A percentile compares a stretch with the other conserved stretches of the same genome.
phyloP scores from a whole-genome alignment of 2,329 filamentous ascomycete genomes.

The Zasmidium angulare region DNA sequence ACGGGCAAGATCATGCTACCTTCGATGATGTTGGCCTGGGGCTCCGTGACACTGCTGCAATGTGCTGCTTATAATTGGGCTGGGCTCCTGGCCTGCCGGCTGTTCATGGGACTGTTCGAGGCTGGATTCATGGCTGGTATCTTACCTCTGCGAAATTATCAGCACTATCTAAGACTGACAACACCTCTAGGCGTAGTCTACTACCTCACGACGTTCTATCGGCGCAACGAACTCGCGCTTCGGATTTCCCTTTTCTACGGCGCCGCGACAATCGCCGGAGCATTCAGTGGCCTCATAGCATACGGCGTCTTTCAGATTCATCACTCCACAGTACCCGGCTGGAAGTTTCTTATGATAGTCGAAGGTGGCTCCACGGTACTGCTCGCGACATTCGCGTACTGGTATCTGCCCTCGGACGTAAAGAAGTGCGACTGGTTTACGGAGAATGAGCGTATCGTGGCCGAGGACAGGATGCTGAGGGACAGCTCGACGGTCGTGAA shows the following conservation, averaged over 20 bases:
- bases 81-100: conserved; percentile 66
- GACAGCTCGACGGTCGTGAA: conserved; percentile 69
- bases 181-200: conserved; percentile 65
- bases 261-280: conserved; percentile 70
- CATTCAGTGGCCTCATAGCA: conserved; percentile 61
- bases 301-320: conserved; percentile 63
- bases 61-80: conserved; percentile 60
- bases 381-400: conserved; percentile 62
- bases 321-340: conserved; percentile 50
- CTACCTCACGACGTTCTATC: conserved; percentile 64
- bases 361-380: conserved; percentile 60
- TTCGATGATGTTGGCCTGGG: conserved; percentile 63
- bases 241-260: conserved; percentile 74
- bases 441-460: conserved; percentile 65
- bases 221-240: conserved; percentile 67
- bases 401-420: conserved; percentile 66
- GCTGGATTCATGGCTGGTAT: neutral
- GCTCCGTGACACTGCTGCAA: conserved; percentile 62
- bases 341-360: conserved; percentile 67
- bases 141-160: neutral
- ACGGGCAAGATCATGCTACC: conserved; percentile 61
- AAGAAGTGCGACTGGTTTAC: conserved; percentile 65
- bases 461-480: conserved; percentile 69
- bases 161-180: conserved; percentile 33
- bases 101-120: conserved; percentile 58